Percentiles rank a stretch among this genome's conserved stretches.
Conservation (phyloP, 2,329 filamentous ascomycete species). For the Colletotrichum liaoningense region DNA sequence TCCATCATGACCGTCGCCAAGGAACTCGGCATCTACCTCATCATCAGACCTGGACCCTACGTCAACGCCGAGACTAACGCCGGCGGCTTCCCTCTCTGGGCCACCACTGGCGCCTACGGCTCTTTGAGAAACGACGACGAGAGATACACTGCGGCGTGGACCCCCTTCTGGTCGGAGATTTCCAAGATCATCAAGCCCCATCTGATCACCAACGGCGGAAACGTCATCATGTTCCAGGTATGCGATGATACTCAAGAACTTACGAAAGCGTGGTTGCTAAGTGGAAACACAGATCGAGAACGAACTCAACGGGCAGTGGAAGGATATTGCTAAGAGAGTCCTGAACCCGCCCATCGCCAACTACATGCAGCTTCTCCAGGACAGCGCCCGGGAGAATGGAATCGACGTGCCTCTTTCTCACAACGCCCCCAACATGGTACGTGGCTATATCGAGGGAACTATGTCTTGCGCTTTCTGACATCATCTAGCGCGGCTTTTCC, state of each 20-base stretch:
- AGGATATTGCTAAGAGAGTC: conserved; percentile 51
- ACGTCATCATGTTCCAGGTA: conserved; percentile 61
- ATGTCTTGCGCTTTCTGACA: not conserved
- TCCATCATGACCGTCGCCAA: conserved; percentile 58
- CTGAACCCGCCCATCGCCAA: conserved; percentile 60
- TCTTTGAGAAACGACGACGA: conserved; percentile 62
- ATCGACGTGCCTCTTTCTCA: conserved; percentile 68
- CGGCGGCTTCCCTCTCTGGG: conserved; percentile 72
- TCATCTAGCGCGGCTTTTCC: conserved; percentile 51
- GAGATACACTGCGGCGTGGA: conserved; percentile 64
- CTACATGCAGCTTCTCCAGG: conserved; percentile 69
- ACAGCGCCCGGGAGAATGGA: conserved; percentile 63
- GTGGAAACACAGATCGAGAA: conserved; percentile 61
- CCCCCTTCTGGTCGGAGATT: conserved; percentile 63
- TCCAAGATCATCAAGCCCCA: conserved; percentile 62
- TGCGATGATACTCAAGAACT: rapidly evolving
- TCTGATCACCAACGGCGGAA: conserved; percentile 67
- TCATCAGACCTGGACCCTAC: conserved; percentile 68
- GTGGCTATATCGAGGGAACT: not conserved
- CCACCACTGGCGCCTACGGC: conserved; percentile 70
- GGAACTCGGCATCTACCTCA: conserved; percentile 53
- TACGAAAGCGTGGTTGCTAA: not conserved
- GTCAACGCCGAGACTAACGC: conserved; percentile 73
- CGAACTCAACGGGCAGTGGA: conserved; percentile 60
- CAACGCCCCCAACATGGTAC: conserved; percentile 69